These are phyloP conservation scores for Rubus idaeus DNA, from an alignment of 306 rosid species.

Conservation along the genomic window DNA sequence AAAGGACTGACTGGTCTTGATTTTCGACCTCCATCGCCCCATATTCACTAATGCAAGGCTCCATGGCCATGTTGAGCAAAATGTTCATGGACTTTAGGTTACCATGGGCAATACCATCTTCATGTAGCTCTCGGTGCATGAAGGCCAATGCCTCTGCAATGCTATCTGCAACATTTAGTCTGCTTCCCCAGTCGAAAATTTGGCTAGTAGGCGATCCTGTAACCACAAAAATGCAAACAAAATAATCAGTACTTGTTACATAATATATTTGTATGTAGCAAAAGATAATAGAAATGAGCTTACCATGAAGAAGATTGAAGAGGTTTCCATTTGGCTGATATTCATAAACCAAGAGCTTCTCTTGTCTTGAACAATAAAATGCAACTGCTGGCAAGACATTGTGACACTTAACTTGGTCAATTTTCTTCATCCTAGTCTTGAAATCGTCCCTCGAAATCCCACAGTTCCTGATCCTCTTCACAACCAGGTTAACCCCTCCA, in stretches of 20 bases:
- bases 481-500: constrained; percentile 53
- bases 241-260: background rate
- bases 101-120: constrained; percentile 57
- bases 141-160: constrained; percentile 56
- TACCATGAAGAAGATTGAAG: constrained; percentile 66
- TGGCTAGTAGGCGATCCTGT: constrained; percentile 52
- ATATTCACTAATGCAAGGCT: constrained; percentile 65
- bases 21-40: constrained; percentile 56
- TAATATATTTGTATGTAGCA: background rate
- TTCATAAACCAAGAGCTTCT: constrained; percentile 72
- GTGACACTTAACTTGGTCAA: constrained; percentile 50
- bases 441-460: constrained; percentile 52
- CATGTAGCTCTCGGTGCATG: constrained; percentile 58
- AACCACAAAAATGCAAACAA: background rate
- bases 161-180: constrained; percentile 50
- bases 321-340: constrained; percentile 69
- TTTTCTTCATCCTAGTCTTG: constrained; percentile 46
- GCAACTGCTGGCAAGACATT: constrained; percentile 54
- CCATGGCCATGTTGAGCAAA: constrained; percentile 56
- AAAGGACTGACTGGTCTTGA: constrained; percentile 27
- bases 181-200: constrained; percentile 60
- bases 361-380: constrained; percentile 69
- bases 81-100: constrained; percentile 74
- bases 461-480: constrained; percentile 72
- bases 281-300: constrained; percentile 6